Evolutionary conservation across 73 alveolate genomes (phyloP), one percentile per base, ranked within the genome.

Genomic region (Uronychia binucleata): DNA sequence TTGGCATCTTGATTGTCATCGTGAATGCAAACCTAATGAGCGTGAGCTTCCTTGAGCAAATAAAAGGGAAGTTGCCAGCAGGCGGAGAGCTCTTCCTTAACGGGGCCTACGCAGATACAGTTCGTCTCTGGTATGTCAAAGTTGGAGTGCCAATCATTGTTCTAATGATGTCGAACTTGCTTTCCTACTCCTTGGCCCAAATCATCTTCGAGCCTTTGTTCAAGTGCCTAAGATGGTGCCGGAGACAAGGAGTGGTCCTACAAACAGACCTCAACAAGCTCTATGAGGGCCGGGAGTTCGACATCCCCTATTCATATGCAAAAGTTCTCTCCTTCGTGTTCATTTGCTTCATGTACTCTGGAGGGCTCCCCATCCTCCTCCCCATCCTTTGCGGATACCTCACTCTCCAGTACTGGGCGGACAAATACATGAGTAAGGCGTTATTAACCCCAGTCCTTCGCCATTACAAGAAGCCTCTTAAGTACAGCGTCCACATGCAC

Each of bases 61-160:
- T 79, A 35, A 26, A 59, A 30, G 75, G 25, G 30, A 28, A 5
- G 67, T 19, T 46, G 5, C 67, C 67, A 46, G 5, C 67, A 46
- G 77, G 75, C 31, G 75, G 81, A 0, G 81, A 58, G 13, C 1
- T 82, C n/a, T 67, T 82, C 28, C 74, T 82, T 28, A 82, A 82
- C 74, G 89, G 89, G 1, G 28, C 31, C 5, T 82, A 74, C 78
- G 27, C 31, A 30, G 89, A 82, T 28, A 25, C 74, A 31, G 74
- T 30, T n/a, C 31, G 89, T 8, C 19, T 0, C 1, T 82, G 89
- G 89, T 82, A 82, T 35, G 67, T 35, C 19, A 67, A 46, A 32
- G 89, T 82, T 32, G 89, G 89, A 30, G 59, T 82, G 8, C 67
- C 89, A 0, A 57, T 82, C 78, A 31, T 82, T 1, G 29, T 67